Base-by-base conservation (phyloP, 2,329 filamentous ascomycete genomes). In the Myotisia sp. region DNA sequence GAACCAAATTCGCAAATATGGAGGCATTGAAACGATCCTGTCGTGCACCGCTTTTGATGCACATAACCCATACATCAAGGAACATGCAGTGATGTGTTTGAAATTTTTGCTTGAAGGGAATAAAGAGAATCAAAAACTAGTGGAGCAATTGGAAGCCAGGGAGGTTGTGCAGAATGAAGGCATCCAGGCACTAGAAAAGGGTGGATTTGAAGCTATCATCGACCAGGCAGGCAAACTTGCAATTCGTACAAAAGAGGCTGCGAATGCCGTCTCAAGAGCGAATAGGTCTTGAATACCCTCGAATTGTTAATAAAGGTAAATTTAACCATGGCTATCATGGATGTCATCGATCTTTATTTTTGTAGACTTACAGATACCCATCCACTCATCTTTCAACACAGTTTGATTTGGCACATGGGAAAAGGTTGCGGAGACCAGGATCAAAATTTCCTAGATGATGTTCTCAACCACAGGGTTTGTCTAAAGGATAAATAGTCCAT, bases 1-100 rank as follows among this genome's bases (percentile, higher is more conserved):
- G 56, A 74, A 79, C 47, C 87, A 94, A 53, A 82, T 95, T 42
- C 73, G 92, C 28, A 71, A 76, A 31, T 74, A 87, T 47, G 81
- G 84, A 43, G 87, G 87, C 26, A 80, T 95, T 27, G 81, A 92
- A 45, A 77, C 82, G 0, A 69, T 95, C 13, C 70, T 94, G 10
- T 85, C 85, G 49, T 93, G 85, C 57, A 94, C 85, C 47, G 72
- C 76, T 20, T 90, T 90, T 52, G 87, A 95, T 51, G 84, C 87
- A 46, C 76, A 92, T 58, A 94, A 94, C 50, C 84, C 85, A 0
- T 94, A 87, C 52, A 86, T 92, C 42, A 83, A 87, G 48, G 87
- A 95, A 55, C 81, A 86, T 43, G 82, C 84, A 2, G 83, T 86
- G 32, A 76, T 92, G 52, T 86, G 81, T 44, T 67, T 92, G n/a